Evolutionary conservation across 2,329 filamentous ascomycete species (phyloP).

Genomic region (Alternaria atra): DNA sequence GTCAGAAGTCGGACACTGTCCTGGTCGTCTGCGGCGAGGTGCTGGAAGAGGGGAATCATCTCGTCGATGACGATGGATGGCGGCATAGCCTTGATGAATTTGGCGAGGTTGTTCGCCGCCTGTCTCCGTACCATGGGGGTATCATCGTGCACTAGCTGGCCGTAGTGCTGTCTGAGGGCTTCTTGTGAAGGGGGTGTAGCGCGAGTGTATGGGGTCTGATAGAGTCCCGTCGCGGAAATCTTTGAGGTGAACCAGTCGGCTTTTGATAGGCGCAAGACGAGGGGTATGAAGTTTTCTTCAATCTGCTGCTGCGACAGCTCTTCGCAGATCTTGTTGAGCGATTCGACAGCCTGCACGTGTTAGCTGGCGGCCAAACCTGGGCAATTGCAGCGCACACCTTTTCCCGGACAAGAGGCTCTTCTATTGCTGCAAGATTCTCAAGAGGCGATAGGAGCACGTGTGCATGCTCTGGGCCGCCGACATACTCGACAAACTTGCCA

Average conservation of each 20-base stretch:
- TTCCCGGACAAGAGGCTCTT: conserved; percentile 96
- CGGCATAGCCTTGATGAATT: conserved; percentile 97
- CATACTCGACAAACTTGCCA: conserved; percentile 95
- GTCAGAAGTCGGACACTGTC: conserved; percentile 96
- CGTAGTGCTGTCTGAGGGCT: conserved; percentile 89
- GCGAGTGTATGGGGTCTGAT: conserved; percentile 91
- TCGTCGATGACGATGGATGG: conserved; percentile 91
- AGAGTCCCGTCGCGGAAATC: conserved; percentile 96
- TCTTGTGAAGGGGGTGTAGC: conserved; percentile 88
- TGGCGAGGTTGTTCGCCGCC: conserved; percentile 93
- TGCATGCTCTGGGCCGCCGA: conserved; percentile 90
- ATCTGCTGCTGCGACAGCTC: conserved; percentile 91
- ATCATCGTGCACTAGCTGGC: conserved; percentile 93
- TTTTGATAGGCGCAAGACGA: conserved; percentile 95
- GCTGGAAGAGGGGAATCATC: conserved; percentile 99
- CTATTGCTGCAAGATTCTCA: conserved; percentile 97
- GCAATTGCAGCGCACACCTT: conserved; percentile 70
- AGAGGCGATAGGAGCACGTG: conserved; percentile 96
- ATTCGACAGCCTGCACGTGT: conserved; percentile 84
- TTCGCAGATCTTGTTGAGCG: conserved; percentile 98
- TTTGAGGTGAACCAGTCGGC: conserved; percentile 99
- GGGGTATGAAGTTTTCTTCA: conserved; percentile 96
- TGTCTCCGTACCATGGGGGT: conserved; percentile 99
- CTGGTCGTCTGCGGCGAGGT: conserved; percentile 94
- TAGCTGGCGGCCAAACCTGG: conserved; percentile 30